Evolutionary conservation across 768 basidiomycete genomes (phyloP).

Genomic region (Auriscalpium vulgare): DNA sequence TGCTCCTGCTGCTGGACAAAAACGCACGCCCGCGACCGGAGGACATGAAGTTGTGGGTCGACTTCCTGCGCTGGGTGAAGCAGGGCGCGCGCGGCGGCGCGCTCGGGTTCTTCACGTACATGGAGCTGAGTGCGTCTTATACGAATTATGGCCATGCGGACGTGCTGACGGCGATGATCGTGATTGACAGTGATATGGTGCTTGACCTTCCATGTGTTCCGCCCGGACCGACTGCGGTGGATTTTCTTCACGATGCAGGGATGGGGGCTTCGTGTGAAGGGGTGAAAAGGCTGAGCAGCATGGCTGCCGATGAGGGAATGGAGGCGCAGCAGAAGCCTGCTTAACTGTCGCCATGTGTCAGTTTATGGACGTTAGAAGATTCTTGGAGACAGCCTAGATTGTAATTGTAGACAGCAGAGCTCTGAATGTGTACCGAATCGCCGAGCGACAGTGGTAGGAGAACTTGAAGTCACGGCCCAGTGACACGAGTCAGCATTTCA

Average conservation of each 20-base stretch:
- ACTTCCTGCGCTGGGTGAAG: constrained; percentile 43
- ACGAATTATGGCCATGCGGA: not conserved
- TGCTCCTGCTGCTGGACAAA: constrained; percentile 40
- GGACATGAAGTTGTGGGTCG: constrained; percentile 53
- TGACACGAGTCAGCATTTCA: too few species aligned
- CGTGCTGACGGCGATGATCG: not conserved
- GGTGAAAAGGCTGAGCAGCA: not conserved
- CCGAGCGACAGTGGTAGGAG: too few species aligned
- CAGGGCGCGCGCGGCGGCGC: constrained; percentile 38
- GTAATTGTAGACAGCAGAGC: too few species aligned
- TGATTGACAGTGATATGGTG: constrained; percentile 31
- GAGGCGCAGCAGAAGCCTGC: too few species aligned
- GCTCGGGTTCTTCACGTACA: constrained; percentile 49
- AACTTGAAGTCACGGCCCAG: too few species aligned
- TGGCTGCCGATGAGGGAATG: not conserved
- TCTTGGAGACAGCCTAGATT: too few species aligned
- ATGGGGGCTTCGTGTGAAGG: constrained; percentile 29
- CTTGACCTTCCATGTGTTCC: constrained; percentile 36
- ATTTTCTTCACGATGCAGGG: constrained; percentile 42
- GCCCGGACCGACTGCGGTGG: constrained; percentile 38
- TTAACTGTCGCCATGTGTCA: too few species aligned
- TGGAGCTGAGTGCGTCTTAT: constrained; percentile 39
- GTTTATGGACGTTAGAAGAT: too few species aligned
- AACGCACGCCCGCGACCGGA: constrained; percentile 34
- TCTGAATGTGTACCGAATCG: too few species aligned